These are phyloP conservation scores for Hypoxylon fuscum DNA, from an alignment of 495 filamentous ascomycete species.

Conservation along the genomic window DNA sequence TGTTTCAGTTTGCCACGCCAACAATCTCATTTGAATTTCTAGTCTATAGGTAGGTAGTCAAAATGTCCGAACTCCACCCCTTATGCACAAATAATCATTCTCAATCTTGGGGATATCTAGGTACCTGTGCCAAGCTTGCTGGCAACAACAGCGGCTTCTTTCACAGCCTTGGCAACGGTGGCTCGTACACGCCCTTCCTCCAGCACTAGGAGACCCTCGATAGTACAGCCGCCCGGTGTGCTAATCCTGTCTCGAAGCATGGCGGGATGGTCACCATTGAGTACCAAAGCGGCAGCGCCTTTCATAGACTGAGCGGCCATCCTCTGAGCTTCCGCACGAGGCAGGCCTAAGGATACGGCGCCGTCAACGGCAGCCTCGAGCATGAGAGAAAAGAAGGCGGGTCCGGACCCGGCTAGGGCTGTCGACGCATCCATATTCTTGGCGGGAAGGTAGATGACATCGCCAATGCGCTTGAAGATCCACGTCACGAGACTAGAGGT, in stretches of 20 bases:
- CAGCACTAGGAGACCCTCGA: slow-evolving; percentile 76
- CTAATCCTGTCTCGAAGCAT: slow-evolving; percentile 78
- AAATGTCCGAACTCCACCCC: slow-evolving; percentile 31
- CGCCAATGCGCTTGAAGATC: slow-evolving; percentile 79
- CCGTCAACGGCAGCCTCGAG: slow-evolving; percentile 81
- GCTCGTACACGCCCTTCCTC: slow-evolving; percentile 79
- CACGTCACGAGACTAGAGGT: slow-evolving; percentile 70
- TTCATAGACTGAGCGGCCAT: slow-evolving; percentile 85
- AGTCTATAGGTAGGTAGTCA: slow-evolving; percentile 16
- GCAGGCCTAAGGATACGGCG: slow-evolving; percentile 82
- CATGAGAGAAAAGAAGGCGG: slow-evolving; percentile 81
- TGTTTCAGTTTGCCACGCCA: neutral
- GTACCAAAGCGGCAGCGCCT: slow-evolving; percentile 75
- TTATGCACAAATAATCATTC: slow-evolving; percentile 15
- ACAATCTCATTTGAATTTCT: slow-evolving; percentile 6
- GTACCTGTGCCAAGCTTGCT: slow-evolving; percentile 71
- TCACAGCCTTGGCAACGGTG: slow-evolving; percentile 74
- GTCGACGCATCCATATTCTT: slow-evolving; percentile 77
- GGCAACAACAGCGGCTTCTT: slow-evolving; percentile 80
- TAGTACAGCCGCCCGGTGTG: slow-evolving; percentile 84
- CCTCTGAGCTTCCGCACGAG: slow-evolving; percentile 75
- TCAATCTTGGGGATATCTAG: slow-evolving; percentile 50
- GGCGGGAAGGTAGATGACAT: slow-evolving; percentile 70
- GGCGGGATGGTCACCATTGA: slow-evolving; percentile 79
- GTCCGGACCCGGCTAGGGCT: slow-evolving; percentile 78